Evolutionary conservation across 768 basidiomycete species (phyloP), one percentile per base, ranked within the genome.

Genomic region (Ramaria rubella): DNA sequence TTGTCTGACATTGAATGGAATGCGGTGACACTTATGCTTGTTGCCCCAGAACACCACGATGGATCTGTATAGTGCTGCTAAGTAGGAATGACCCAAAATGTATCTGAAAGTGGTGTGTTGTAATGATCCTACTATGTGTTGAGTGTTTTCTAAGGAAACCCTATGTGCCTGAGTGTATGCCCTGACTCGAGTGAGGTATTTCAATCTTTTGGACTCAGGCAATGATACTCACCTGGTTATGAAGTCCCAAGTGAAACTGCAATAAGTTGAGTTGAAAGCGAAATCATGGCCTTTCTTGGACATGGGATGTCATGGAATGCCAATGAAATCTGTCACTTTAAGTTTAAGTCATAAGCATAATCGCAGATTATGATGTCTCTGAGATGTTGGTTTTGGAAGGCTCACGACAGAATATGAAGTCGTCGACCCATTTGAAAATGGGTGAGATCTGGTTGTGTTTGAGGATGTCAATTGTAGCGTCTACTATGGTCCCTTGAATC

Each of bases 51-150:
- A 72, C 2, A 57, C 40, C 2, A 67, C 52, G 14, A 67, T 42
- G 51, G 68, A 69, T 19, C 58, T 58, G 14, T 21, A 70, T 2
- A 74, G 43, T 2, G 57, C 57, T 4, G 70, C 52, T 2, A 73
- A 65, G 45, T 59, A 62, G 2, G 70, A 60, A 0, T 62, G 52
- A 6, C 72, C 70, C 0, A 57, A 50, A 0, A 51, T 53, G 46
- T 69, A 65, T 1, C 72, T 66, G 36, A 72, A 73, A 2, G 68
- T 51, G 26, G 68, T 63, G 49, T 75, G 73, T 5, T 64, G 67
- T 0, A 75, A 62, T 1, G 69, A 66, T 0, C 73, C 68, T 44
- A 64, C 59, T 8, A 76, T 52, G 5, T 44, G 34, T 24, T 60
- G 59, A 3, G 52, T 51, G 19, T 67, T 66, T 4, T 8, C 50